Evolutionary conservation across 192 early-diverging fungal genomes (phyloP).

Genomic region (Linnemannia schmuckeri): DNA sequence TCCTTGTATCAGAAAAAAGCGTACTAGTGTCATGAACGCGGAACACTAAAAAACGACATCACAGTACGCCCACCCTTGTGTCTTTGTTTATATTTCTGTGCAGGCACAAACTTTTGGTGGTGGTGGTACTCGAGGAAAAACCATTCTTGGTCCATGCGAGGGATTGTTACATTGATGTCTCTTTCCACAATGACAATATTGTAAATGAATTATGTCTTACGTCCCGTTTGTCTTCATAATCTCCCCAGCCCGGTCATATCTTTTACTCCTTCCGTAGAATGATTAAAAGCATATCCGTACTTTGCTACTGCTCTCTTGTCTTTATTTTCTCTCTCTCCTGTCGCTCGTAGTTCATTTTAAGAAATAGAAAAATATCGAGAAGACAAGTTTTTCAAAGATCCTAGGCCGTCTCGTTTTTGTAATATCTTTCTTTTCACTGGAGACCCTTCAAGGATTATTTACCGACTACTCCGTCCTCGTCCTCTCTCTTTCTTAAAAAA

Average conservation of each 20-base stretch:
- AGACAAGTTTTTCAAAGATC: not conserved
- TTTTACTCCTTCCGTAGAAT: too few relatives aligned
- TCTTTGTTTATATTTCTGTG: not conserved
- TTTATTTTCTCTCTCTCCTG: not conserved
- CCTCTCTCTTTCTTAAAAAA: not conserved
- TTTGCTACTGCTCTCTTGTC: too few relatives aligned
- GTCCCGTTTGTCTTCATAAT: too few relatives aligned
- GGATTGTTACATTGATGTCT: not conserved
- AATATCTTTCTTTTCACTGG: not conserved
- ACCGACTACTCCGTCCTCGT: not conserved
- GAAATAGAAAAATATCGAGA: not conserved
- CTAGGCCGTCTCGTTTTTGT: too few relatives aligned
- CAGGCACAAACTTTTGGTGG: not conserved
- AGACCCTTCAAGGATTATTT: not conserved
- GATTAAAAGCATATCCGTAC: too few relatives aligned
- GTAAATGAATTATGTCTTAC: not conserved
- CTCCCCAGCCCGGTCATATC: too few relatives aligned
- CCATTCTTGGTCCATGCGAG: not conserved
- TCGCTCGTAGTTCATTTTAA: not conserved
- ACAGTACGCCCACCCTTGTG: not conserved
- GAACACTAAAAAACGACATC: not conserved
- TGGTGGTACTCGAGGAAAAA: too few relatives aligned
- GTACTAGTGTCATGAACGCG: not conserved
- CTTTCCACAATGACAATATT: not conserved
- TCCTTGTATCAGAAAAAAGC: not conserved